Conservation (phyloP, 2,329 filamentous ascomycete genomes). For the Colletotrichum sp. region DNA sequence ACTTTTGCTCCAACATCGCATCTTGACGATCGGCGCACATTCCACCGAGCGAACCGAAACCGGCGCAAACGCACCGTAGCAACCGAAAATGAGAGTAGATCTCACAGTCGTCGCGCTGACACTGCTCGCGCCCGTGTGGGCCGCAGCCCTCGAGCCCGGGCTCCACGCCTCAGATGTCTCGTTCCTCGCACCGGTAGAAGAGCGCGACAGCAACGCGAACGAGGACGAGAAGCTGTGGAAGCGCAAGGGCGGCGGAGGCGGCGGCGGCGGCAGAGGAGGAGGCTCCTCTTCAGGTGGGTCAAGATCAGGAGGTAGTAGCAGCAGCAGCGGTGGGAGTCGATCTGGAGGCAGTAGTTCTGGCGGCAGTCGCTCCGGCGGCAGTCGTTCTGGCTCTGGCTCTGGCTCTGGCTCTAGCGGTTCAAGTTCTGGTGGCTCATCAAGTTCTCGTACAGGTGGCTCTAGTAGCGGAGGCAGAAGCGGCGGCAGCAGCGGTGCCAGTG, state of each 20-base stretch:
- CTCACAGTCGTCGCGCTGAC: constrained; percentile 32
- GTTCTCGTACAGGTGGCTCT: constrained; percentile 23
- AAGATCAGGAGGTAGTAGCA: constrained; percentile 24
- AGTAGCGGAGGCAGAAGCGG: neutral
- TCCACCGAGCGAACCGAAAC: neutral
- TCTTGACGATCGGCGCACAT: neutral
- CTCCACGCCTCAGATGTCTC: constrained; percentile 17
- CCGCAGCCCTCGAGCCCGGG: constrained; percentile 28
- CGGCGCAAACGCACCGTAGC: neutral
- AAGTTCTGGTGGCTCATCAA: constrained; percentile 18
- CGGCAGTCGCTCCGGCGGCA: neutral
- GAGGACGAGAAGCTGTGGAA: constrained; percentile 57
- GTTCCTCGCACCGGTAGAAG: constrained; percentile 11
- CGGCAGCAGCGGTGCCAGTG: constrained; percentile 3
- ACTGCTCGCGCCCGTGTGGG: constrained; percentile 23
- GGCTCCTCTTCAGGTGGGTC: constrained; percentile 19
- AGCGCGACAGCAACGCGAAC: constrained; percentile 18
- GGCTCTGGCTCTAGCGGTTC: constrained; percentile 2
- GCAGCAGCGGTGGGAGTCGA: constrained; percentile 27
- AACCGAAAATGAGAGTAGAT: constrained; percentile 35
- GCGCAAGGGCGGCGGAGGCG: constrained; percentile 64
- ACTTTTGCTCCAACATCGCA: neutral
- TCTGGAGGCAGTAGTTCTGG: constrained; percentile 14
- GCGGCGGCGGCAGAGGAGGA: constrained; percentile 42
- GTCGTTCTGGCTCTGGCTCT: neutral